phyloP scores from a whole-genome alignment of 176 grass and related monocot genomes.

The Rhynchospora breviuscula region DNA sequence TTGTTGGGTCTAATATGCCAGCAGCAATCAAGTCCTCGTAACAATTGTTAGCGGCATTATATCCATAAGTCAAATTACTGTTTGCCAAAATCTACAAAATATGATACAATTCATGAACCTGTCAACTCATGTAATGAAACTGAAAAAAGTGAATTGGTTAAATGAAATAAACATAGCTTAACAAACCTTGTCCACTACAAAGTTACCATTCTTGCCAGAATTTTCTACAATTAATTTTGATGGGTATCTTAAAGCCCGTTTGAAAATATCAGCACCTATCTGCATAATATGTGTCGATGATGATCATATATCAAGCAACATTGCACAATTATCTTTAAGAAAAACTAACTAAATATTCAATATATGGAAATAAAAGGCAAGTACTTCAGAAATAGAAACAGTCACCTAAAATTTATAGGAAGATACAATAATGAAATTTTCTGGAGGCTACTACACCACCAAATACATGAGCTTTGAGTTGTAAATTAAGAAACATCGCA shows the following conservation, averaged over 20 bases:
- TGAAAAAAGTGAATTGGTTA: not conserved
- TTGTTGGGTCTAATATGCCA: constrained; percentile 85
- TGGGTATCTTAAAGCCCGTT: constrained; percentile 79
- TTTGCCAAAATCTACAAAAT: constrained; percentile 57
- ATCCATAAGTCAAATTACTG: constrained; percentile 60
- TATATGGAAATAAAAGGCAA: not conserved
- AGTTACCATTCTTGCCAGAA: constrained; percentile 63
- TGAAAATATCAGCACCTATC: constrained; percentile 99
- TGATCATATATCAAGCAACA: not conserved
- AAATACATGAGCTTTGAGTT: not conserved
- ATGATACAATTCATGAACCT: not conserved
- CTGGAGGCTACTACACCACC: not conserved
- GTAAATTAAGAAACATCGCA: not conserved
- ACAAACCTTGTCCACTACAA: constrained; percentile 61
- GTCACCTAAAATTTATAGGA: not conserved
- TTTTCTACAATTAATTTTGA: constrained; percentile 73
- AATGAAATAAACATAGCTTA: not conserved
- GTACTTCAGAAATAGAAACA: not conserved
- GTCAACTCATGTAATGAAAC: not conserved
- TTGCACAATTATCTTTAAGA: not conserved
- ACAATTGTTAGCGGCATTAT: constrained; percentile 75
- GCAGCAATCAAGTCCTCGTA: constrained; percentile 72
- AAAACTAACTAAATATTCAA: not conserved
- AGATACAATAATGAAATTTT: not conserved
- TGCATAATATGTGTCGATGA: constrained; percentile 23